Base-by-base conservation (phyloP, 768 basidiomycete species). In the Suillus lakei region DNA sequence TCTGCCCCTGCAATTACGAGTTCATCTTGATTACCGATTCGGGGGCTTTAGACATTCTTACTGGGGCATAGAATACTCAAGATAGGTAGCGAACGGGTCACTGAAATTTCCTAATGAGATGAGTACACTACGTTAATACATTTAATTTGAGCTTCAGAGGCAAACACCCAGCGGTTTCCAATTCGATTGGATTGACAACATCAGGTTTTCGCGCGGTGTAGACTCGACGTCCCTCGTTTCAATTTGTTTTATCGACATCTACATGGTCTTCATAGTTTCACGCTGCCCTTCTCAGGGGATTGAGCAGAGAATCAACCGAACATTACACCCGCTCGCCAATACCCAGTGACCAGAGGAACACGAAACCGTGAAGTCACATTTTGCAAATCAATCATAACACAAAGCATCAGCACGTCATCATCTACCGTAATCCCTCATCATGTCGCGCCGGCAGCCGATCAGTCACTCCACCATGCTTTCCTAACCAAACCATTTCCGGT, bases 1-100 rank as follows among this genome's bases (percentile, higher is more conserved):
- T 61, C 67, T 48, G 54, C 67, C 12, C 56, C 65, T 41, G 43
- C 34, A 15, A n/a, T 62, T 30, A 36, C 34, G 26, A 63, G 61
- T 16, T 43, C 30, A 34, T 44, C 61, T 46, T 59, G 21, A 30
- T 18, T 28, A 10, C 26, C 16, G 36, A 58, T 16, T 28, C 58
- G 10, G 18, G 5, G 10, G 28, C 26, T 23, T 21, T 15, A 21
- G 8, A 18, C 12, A 23, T 28, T 15, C 28, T 21, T 28, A 58
- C 23, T 5, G n/a, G n/a, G 15, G 10, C 56, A 18, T 28, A 7
- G 5, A 32, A 32, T 12, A 32, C 5, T 54, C 1, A 9, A 21
- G 18, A 53, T 30, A 18, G 9, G 8, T 21, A 15, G 10, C 38
- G 16, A 39, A 28, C 5, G 26, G 3, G 2, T 5, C 6, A n/a